Conservation (phyloP, 139 green algal species). For the Deuterostichococcus epilithicus region DNA sequence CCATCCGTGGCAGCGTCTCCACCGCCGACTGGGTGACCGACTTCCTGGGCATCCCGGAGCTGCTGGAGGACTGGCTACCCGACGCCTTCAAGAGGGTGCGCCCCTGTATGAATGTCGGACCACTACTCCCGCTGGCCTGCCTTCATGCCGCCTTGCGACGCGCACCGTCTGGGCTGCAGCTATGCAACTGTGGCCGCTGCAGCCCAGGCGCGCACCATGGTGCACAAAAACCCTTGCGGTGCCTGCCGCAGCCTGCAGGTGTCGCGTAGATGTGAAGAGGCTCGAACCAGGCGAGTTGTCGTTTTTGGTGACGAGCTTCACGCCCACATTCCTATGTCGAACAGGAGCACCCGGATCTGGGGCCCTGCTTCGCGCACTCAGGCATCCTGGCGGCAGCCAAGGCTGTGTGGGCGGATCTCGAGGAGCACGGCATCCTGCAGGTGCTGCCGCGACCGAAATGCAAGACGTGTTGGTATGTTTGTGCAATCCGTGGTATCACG, state of each 20-base stretch:
- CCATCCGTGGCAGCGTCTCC: constrained; percentile 46
- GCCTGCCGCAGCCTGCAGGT: neutral
- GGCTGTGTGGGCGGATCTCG: constrained; percentile 45
- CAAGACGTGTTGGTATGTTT: neutral
- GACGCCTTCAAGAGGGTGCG: constrained; percentile 21
- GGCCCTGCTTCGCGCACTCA: constrained; percentile 34
- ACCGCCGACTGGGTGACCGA: constrained; percentile 54
- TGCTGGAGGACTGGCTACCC: constrained; percentile 39
- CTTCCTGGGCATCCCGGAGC: constrained; percentile 34
- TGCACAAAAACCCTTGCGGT: too few species aligned
- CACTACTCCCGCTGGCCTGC: too few species aligned
- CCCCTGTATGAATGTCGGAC: too few species aligned
- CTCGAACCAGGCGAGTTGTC: neutral
- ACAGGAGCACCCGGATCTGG: neutral
- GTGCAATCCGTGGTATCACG: too few species aligned
- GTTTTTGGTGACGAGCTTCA: neutral
- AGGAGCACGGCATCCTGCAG: constrained; percentile 32
- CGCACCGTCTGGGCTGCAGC: too few species aligned
- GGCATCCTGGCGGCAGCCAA: constrained; percentile 50
- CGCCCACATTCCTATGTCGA: neutral
- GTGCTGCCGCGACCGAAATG: neutral
- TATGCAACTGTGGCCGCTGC: too few species aligned
- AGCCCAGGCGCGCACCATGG: neutral
- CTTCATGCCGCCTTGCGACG: too few species aligned
- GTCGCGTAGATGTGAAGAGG: neutral